Evolutionary conservation across 2,329 filamentous ascomycete genomes (phyloP).

Genomic region (Calonectria pauciramosa): DNA sequence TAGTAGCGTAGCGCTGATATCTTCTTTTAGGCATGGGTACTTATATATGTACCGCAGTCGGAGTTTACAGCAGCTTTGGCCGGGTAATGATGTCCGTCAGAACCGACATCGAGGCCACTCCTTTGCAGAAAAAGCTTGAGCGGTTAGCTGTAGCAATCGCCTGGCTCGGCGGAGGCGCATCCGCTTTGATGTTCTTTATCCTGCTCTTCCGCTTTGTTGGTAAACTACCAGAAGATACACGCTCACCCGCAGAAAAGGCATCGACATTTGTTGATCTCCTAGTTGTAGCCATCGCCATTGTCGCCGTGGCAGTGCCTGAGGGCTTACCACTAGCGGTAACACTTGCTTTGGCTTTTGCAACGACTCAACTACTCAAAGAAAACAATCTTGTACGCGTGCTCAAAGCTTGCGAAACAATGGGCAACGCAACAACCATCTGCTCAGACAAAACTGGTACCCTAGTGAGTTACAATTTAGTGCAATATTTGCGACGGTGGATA

Average conservation of each 20-base stretch:
- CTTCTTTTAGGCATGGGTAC: constrained; percentile 58
- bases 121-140: constrained; percentile 65
- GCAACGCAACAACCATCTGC: constrained; percentile 79
- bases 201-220: constrained; percentile 26
- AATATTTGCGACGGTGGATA: too few species aligned
- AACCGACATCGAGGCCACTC: constrained; percentile 63
- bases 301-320: constrained; percentile 71
- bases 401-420: constrained; percentile 78
- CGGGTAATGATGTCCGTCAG: constrained; percentile 67
- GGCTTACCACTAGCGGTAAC: constrained; percentile 76
- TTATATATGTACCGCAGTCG: constrained; percentile 66
- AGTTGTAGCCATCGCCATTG: constrained; percentile 74
- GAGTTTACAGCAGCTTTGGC: constrained; percentile 64
- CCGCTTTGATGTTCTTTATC: constrained; percentile 27
- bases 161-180: constrained; percentile 60
- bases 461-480: background rate
- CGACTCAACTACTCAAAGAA: constrained; percentile 76
- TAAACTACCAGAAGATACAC: constrained; percentile 16
- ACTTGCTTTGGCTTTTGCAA: constrained; percentile 75
- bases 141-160: constrained; percentile 50
- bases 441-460: constrained; percentile 67
- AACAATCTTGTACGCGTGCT: constrained; percentile 77
- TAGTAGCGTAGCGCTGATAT: background rate
- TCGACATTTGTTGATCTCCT: constrained; percentile 61
- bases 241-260: constrained; percentile 22